phyloP scores from a whole-genome alignment of 1,284 basidiomycete species.

The Tylopilus sp. region DNA sequence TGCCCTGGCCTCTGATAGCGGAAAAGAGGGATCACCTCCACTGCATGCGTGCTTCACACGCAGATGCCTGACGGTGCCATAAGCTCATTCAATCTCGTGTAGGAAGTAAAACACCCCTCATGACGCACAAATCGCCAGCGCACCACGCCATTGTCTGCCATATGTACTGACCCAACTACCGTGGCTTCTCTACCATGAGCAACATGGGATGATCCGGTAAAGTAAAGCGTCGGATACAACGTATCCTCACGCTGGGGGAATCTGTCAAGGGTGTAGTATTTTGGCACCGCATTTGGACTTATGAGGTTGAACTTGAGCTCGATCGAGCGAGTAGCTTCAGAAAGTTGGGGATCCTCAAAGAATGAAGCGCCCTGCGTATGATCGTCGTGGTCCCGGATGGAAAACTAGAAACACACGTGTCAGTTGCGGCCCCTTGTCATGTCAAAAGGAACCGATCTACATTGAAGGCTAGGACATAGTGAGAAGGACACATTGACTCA shows the following conservation, averaged over 20 bases:
- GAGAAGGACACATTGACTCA: slow-evolving; percentile 2
- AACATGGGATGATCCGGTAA: slow-evolving; percentile 48
- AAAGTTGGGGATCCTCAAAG: slow-evolving; percentile 54
- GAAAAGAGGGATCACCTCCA: slow-evolving; percentile 46
- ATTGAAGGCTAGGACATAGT: slow-evolving; percentile 52
- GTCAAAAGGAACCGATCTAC: slow-evolving; percentile 36
- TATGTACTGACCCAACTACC: slow-evolving; percentile 54
- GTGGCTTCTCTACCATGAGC: slow-evolving; percentile 43
- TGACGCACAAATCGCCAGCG: slow-evolving; percentile 63
- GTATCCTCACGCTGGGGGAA: slow-evolving; percentile 26
- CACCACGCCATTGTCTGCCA: slow-evolving; percentile 50
- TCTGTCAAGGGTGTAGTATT: slow-evolving; percentile 19
- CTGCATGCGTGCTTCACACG: slow-evolving; percentile 45
- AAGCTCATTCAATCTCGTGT: slow-evolving; percentile 2
- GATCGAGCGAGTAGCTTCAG: slow-evolving; percentile 61
- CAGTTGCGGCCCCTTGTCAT: slow-evolving; percentile 5
- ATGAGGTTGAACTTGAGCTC: slow-evolving; percentile 53
- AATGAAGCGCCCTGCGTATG: slow-evolving; percentile 42
- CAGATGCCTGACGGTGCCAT: slow-evolving; percentile 41
- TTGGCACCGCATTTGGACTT: slow-evolving; percentile 31
- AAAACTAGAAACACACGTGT: slow-evolving; percentile 35
- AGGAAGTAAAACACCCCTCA: background rate
- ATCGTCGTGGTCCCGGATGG: slow-evolving; percentile 32
- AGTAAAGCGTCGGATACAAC: slow-evolving; percentile 49
- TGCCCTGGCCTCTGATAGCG: background rate